Evolutionary conservation across 2,329 filamentous ascomycete genomes (phyloP), one percentile per base, ranked within the genome.

Genomic region (Calonectria multiphialidica): DNA sequence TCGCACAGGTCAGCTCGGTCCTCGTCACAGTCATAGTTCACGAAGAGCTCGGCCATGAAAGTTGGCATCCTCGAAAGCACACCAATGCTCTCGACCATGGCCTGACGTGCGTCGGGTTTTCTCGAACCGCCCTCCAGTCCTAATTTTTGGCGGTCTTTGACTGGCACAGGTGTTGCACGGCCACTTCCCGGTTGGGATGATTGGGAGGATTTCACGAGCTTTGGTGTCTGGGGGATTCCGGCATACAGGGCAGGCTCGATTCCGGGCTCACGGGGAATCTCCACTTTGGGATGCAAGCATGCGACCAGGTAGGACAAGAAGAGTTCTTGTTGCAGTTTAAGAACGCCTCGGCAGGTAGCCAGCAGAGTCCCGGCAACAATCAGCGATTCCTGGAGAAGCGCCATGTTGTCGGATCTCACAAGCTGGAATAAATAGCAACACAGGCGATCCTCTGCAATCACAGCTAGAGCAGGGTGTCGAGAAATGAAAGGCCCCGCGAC

Each of bases 11-110:
- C 97, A 64, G 93, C 93, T 62, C 96, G 91, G 81, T 99, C 95
- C 65, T 95, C 92, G 80, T 98, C 96, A 80, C 96, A 99, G 83
- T 99, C 97, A 81, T 98, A 99, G 83, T 99, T 99, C 84, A 98
- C 92, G 81, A 98, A 99, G 9, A 99, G 88, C 83, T 99, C 97
- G 13, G 94, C 92, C 91, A 98, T 95, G 81, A 97, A 99, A 49
- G 93, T 96, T 0, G 97, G 95, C 87, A 99, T 98, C 49, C 97
- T 91, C 44, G 95, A 94, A 72, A 99, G 87, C 67, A 96, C 95
- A 42, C 96, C 96, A 53, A 99, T 93, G 78, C 94, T 98, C 85
- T 99, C 97, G 5, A 99, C 95, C 97, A 99, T 99, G 37, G 97
- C 96, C 86, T 99, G 97, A 77, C 97, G 91, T 35, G 97, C 96